These are phyloP conservation scores for Viola odorata DNA, from an alignment of 345 rosid genomes.

Conservation along the genomic window DNA sequence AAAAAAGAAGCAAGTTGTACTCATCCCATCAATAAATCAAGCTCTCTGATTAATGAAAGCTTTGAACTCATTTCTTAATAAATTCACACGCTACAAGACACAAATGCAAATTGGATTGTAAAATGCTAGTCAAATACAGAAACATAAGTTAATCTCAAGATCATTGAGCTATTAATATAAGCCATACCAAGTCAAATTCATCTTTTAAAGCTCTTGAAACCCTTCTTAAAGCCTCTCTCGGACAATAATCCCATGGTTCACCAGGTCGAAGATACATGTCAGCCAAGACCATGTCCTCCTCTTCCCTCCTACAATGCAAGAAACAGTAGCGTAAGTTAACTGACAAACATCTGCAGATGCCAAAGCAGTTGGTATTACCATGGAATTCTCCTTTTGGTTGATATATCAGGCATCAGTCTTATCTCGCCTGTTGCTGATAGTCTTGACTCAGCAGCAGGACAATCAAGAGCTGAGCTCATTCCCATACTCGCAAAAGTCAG, in stretches of 20 bases:
- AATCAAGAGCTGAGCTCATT: constrained; percentile 71
- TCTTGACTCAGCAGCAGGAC: constrained; percentile 70
- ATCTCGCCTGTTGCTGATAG: constrained; percentile 81
- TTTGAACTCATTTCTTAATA: too few species aligned
- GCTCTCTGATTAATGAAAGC: too few species aligned
- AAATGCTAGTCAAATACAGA: too few species aligned
- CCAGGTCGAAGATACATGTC: constrained; percentile 85
- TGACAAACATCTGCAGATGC: neutral
- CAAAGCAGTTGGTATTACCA: constrained; percentile 39
- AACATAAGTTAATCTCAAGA: too few species aligned
- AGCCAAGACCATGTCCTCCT: constrained; percentile 91
- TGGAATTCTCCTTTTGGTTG: constrained; percentile 63
- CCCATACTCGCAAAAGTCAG: constrained; percentile 79
- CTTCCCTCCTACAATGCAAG: constrained; percentile 44
- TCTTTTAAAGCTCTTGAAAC: constrained; percentile 62
- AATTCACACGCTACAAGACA: too few species aligned
- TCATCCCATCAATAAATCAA: too few species aligned
- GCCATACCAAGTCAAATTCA: constrained; percentile 72
- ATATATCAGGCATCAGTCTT: constrained; percentile 81
- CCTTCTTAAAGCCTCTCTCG: constrained; percentile 76
- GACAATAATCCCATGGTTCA: constrained; percentile 93
- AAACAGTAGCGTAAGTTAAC: neutral
- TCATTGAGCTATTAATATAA: neutral
- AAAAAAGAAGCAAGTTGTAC: too few species aligned
- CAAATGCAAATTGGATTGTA: too few species aligned